A percentile compares a stretch with the other conserved stretches of the same genome.
These are phyloP conservation scores for Monilinia vaccinii-corymbosi DNA, from an alignment of 2,329 filamentous ascomycete species.

Conservation along the genomic window DNA sequence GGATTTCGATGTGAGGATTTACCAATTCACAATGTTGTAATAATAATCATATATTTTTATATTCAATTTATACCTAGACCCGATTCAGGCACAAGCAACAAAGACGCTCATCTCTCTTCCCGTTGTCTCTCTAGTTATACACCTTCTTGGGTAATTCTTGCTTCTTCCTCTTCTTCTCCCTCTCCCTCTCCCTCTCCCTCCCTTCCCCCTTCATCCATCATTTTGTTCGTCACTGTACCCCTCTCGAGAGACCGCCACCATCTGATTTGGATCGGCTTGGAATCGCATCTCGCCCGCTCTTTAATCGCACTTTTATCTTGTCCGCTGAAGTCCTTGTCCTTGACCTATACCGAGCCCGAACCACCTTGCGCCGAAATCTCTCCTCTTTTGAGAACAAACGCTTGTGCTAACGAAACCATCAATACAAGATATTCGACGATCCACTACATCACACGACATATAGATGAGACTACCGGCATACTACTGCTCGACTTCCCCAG, in stretches of 20 bases:
- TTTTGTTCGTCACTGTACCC: too few species aligned
- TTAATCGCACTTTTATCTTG: neutral
- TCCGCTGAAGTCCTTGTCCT: neutral
- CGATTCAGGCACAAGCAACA: constrained; percentile 12
- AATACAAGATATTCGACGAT: neutral
- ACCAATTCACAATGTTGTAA: too few species aligned
- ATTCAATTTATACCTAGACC: too few species aligned
- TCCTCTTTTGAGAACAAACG: neutral
- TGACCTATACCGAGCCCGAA: neutral
- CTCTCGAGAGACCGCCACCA: too few species aligned
- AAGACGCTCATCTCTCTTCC: constrained; percentile 11
- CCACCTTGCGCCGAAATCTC: neutral
- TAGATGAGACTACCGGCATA: neutral
- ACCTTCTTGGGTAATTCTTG: constrained; percentile 1
- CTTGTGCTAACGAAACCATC: neutral
- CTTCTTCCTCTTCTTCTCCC: neutral
- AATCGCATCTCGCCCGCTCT: neutral
- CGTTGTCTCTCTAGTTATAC: neutral
- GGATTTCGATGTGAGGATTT: too few species aligned
- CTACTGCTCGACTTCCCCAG: neutral
- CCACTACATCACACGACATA: neutral
- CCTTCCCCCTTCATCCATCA: too few species aligned
- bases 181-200: neutral
- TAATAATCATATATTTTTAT: too few species aligned
- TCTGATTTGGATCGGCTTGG: too few species aligned